Evolutionary conservation across 106 monocot species (phyloP), one percentile per base, ranked within the genome.

Genomic region (Dactylorhiza incarnata): DNA sequence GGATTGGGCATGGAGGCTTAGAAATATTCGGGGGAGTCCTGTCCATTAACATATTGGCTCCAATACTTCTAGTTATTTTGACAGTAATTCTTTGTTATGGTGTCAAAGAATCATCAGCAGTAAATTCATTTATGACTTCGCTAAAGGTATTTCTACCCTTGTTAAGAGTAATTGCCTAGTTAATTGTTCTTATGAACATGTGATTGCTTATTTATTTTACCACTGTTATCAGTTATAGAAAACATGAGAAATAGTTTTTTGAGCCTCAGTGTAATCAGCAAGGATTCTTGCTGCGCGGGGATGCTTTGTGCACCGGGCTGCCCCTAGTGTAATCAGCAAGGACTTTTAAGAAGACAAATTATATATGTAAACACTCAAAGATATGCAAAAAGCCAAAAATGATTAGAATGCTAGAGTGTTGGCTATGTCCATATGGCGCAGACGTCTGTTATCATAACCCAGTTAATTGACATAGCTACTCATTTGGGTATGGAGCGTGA

Each of bases 11-110:
- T 86, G 90, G 95, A 75, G 93, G 93, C 8, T 68, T 84, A 72
- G 89, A 94, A 55, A 73, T 99, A 9, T 93, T 99, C 79, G 94
- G 91, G 24, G 97, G 93, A 73, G 45, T 88, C 52, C 65, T 99
- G 11, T 99, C 97, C 19, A 86, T 99, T 25, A 94, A 99, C 76
- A 77, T 99, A 74, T 80, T 99, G 54, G 94, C 89, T 73, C 97
- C 97, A 44, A 84, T 94, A 80, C 70, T 99, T 77, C 79, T 99
- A 44, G 46, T 86, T 49, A 58, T 94, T 49, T 79, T 99, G 68
- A 99, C 94, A 5, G 5, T 78, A 59, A 85, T 99, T 78, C 89
- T 99, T 74, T 99, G 97, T 74, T 84, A 72, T 79, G 97, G 97
- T 68, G 94, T 99, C 43, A 86, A 79, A 70, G 97, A 94, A 79